Percentiles rank a stretch among this genome's conserved stretches.
These are phyloP conservation scores for Lasiodiplodia sp. DNA, from an alignment of 2,329 filamentous ascomycete species.

Conservation along the genomic window DNA sequence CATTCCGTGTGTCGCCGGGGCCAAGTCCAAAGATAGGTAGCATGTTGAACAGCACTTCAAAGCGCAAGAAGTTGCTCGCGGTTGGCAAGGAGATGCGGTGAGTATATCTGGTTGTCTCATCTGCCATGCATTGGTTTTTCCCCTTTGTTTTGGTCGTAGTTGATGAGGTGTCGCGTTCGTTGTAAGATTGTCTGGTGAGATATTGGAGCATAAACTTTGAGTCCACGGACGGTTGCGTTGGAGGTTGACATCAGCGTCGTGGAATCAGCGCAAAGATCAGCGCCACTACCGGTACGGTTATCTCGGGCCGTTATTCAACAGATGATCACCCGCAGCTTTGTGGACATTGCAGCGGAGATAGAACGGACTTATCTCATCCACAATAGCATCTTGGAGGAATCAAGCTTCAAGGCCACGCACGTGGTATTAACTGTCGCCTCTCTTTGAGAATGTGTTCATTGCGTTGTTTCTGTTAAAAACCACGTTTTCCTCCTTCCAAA, in stretches of 20 bases:
- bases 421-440: not conserved
- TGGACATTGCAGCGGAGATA: not conserved
- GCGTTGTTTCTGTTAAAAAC: not conserved
- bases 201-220: not conserved
- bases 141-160: not conserved
- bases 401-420: not conserved
- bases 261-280: conserved; percentile 3
- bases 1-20: not conserved
- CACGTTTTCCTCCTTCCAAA: not conserved
- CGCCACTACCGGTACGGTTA: not conserved
- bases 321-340: not conserved
- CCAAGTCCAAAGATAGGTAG: too few species aligned
- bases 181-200: not conserved
- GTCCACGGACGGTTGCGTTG: not conserved
- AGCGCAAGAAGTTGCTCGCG: not conserved
- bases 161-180: not conserved
- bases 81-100: not conserved
- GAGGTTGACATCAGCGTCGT: conserved; percentile 11
- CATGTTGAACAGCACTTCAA: not conserved
- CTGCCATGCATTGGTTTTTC: not conserved
- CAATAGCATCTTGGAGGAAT: not conserved
- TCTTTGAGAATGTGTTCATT: not conserved
- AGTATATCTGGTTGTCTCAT: not conserved
- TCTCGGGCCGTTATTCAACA: not conserved
- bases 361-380: not conserved